Percentiles rank a stretch among this genome's conserved stretches.
Evolutionary conservation across 257 asterid genomes (phyloP).

Genomic region (Solanum bulbocastanum): DNA sequence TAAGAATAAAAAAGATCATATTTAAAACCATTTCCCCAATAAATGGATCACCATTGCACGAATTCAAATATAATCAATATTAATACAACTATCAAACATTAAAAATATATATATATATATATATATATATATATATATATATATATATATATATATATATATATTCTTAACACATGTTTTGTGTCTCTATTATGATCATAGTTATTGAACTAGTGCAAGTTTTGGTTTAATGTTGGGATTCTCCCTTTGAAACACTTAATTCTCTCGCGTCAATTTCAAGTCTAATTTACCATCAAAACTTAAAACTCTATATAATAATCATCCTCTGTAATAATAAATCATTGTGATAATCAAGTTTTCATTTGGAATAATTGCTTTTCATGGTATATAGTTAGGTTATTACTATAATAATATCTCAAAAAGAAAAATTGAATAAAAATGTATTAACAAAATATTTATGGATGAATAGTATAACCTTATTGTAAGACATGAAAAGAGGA

Average conservation of each 20-base stretch:
- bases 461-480: too few species aligned
- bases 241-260: not conserved
- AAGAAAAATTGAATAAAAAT: too few species aligned
- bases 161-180: not conserved
- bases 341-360: not conserved
- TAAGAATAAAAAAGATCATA: too few species aligned
- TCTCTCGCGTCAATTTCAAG: not conserved
- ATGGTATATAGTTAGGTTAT: not conserved
- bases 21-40: not conserved
- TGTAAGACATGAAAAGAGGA: not conserved
- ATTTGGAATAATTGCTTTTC: not conserved
- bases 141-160: too few species aligned
- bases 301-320: not conserved
- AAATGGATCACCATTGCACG: not conserved
- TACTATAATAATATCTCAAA: not conserved
- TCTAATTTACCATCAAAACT: accelerated
- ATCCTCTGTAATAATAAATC: not conserved
- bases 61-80: too few species aligned
- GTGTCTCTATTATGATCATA: not conserved
- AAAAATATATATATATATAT: too few species aligned
- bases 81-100: too few species aligned
- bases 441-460: not conserved
- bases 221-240: not conserved
- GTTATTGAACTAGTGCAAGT: not conserved
- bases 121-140: too few species aligned